phyloP scores from a whole-genome alignment of 2,329 filamentous ascomycete genomes.

The Neocucurbitaria cava region DNA sequence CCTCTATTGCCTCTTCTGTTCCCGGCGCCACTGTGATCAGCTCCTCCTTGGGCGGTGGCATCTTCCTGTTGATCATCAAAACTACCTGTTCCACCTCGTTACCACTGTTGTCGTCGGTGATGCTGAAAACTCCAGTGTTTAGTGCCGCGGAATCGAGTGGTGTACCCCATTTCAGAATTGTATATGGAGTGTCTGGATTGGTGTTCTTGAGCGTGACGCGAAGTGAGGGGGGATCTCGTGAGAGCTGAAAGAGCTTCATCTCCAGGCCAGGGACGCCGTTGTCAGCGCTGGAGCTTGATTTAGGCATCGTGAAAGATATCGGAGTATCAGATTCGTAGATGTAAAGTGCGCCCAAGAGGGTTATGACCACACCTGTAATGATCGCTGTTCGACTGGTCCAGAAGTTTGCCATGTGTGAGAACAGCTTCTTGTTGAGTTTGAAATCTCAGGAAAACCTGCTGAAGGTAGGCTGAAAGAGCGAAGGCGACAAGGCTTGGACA shows the following conservation, averaged over 20 bases:
- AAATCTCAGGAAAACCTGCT: not conserved
- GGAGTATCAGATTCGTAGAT: slow-evolving; percentile 29
- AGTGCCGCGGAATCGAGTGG: slow-evolving; percentile 49
- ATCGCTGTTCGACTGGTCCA: slow-evolving; percentile 38
- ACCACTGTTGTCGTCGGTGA: slow-evolving; percentile 35
- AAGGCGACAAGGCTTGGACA: not conserved
- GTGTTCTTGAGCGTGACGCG: slow-evolving; percentile 48
- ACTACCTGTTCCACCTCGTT: slow-evolving; percentile 37
- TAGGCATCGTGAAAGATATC: slow-evolving; percentile 33
- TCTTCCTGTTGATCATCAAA: slow-evolving; percentile 45
- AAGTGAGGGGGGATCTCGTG: slow-evolving; percentile 39
- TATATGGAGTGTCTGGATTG: slow-evolving; percentile 40
- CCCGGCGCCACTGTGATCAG: slow-evolving; percentile 47
- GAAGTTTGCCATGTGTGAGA: slow-evolving; percentile 18
- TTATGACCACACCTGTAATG: slow-evolving; percentile 32
- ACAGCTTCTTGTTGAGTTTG: not conserved
- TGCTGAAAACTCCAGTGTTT: slow-evolving; percentile 48
- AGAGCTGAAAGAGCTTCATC: slow-evolving; percentile 38
- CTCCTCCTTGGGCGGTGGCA: slow-evolving; percentile 47
- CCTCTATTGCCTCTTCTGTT: slow-evolving; percentile 40
- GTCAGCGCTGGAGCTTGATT: slow-evolving; percentile 6
- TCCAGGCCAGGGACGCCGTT: slow-evolving; percentile 35
- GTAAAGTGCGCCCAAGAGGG: slow-evolving; percentile 39
- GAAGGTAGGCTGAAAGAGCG: not conserved
- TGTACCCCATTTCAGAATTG: slow-evolving; percentile 50